Percentiles rank a stretch among this genome's conserved stretches.
phyloP scores from a whole-genome alignment of 495 filamentous ascomycete species.

The Hypoxylon subgilvum region DNA sequence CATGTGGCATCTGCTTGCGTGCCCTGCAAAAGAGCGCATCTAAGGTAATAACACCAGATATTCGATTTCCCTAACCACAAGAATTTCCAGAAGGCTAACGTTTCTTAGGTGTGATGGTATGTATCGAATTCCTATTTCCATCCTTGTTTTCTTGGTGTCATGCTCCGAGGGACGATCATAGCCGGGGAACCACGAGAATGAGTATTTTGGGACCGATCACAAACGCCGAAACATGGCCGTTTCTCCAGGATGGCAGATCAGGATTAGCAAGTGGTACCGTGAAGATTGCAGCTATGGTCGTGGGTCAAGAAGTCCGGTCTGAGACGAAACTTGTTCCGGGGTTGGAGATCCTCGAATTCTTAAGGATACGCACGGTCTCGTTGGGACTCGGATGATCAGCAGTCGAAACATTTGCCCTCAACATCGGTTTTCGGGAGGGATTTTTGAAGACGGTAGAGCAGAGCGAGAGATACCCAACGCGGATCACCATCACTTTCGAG shows the following conservation, averaged over 20 bases:
- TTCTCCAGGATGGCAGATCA: background rate
- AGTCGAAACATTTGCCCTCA: too few relatives aligned
- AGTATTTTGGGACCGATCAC: background rate
- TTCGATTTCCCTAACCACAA: slow-evolving; percentile 23
- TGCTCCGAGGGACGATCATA: background rate
- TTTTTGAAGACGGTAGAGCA: too few relatives aligned
- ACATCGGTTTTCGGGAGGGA: too few relatives aligned
- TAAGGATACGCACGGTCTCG: too few relatives aligned
- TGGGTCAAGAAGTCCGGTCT: background rate
- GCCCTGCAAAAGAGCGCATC: slow-evolving; percentile 95
- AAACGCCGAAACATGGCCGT: background rate
- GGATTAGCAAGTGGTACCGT: background rate
- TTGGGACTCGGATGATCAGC: too few relatives aligned
- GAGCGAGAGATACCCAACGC: too few relatives aligned
- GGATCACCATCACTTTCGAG: too few relatives aligned
- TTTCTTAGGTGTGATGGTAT: slow-evolving; percentile 58
- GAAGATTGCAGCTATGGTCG: background rate
- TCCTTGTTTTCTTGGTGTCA: slow-evolving; percentile 11
- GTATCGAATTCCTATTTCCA: slow-evolving; percentile 39
- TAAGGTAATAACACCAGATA: slow-evolving; percentile 58
- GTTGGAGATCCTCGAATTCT: background rate
- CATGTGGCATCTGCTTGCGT: slow-evolving; percentile 97
- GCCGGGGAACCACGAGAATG: background rate
- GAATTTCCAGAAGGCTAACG: slow-evolving; percentile 25
- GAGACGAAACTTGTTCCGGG: background rate